These are phyloP conservation scores for Mycena chlorophos DNA, from an alignment of 768 basidiomycete genomes.

Conservation along the genomic window DNA sequence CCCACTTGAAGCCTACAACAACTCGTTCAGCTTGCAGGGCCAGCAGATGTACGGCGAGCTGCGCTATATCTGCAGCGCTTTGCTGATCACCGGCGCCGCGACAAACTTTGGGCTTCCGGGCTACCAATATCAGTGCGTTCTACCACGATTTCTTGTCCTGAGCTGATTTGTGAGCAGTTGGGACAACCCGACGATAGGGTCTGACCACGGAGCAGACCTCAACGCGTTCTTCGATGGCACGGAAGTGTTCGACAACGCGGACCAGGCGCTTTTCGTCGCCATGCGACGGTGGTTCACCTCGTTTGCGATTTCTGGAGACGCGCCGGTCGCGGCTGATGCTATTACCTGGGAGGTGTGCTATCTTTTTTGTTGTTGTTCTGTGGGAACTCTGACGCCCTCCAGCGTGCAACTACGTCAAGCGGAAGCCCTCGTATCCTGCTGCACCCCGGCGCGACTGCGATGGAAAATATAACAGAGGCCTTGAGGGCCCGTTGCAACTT, in stretches of 20 bases:
- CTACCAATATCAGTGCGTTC: constrained; percentile 40
- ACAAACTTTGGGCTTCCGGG: constrained; percentile 22
- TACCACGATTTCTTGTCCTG: background rate
- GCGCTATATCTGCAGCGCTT: constrained; percentile 45
- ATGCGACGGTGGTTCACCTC: constrained; percentile 44
- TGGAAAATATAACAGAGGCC: constrained; percentile 27
- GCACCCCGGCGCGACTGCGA: constrained; percentile 28
- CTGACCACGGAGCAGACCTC: constrained; percentile 39
- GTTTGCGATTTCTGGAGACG: constrained; percentile 36
- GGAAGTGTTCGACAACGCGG: constrained; percentile 26
- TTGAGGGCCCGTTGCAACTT: constrained; percentile 30
- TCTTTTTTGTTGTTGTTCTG: background rate
- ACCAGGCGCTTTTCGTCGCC: constrained; percentile 33
- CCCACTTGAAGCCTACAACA: constrained; percentile 34
- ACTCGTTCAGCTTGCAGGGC: constrained; percentile 39
- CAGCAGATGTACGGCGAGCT: constrained; percentile 49
- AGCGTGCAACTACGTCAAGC: constrained; percentile 4
- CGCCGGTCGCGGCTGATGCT: constrained; percentile 27
- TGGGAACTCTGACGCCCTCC: background rate
- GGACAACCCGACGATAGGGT: constrained; percentile 41
- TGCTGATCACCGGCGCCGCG: constrained; percentile 35
- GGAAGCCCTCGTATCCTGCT: constrained; percentile 34
- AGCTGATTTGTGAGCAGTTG: constrained; percentile 26
- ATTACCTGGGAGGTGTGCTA: constrained; percentile 31
- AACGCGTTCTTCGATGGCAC: constrained; percentile 37